Evolutionary conservation across 345 rosid genomes (phyloP).

Genomic region (Eucalyptus curtisii): DNA sequence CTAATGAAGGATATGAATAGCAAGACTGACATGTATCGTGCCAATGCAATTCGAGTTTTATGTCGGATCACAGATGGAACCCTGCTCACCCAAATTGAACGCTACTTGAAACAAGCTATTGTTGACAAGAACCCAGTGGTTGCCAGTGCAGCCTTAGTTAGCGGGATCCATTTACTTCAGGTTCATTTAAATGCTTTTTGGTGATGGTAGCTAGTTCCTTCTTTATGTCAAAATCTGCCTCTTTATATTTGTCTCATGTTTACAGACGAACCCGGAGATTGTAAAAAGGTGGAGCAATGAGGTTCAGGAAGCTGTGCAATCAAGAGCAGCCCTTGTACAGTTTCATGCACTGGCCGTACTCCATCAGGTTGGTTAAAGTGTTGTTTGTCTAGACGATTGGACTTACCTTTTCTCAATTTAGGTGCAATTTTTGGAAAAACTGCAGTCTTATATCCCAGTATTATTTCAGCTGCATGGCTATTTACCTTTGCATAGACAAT

Average conservation of each 20-base stretch:
- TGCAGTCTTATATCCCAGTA: neutral
- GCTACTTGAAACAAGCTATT: conserved; percentile 95
- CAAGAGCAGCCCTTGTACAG: conserved; percentile 96
- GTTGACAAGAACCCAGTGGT: conserved; percentile 99
- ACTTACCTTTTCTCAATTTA: neutral
- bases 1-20: conserved; percentile 99
- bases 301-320: conserved; percentile 97
- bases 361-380: conserved; percentile 44
- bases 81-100: conserved; percentile 85
- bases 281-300: conserved; percentile 99
- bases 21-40: conserved; percentile 96
- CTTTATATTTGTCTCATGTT: neutral
- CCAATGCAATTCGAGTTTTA: conserved; percentile 97
- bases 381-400: neutral
- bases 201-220: neutral
- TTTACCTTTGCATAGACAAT: neutral
- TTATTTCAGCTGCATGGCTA: neutral
- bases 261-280: conserved; percentile 78
- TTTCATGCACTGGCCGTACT: conserved; percentile 92
- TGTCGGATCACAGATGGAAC: conserved; percentile 93
- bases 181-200: conserved; percentile 11
- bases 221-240: neutral
- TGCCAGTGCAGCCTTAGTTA: conserved; percentile 97
- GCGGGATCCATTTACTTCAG: conserved; percentile 95
- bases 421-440: neutral